Percentiles rank a stretch among this genome's conserved stretches.
phyloP scores from a whole-genome alignment of 768 basidiomycete species.

The Boletus coccyginus region DNA sequence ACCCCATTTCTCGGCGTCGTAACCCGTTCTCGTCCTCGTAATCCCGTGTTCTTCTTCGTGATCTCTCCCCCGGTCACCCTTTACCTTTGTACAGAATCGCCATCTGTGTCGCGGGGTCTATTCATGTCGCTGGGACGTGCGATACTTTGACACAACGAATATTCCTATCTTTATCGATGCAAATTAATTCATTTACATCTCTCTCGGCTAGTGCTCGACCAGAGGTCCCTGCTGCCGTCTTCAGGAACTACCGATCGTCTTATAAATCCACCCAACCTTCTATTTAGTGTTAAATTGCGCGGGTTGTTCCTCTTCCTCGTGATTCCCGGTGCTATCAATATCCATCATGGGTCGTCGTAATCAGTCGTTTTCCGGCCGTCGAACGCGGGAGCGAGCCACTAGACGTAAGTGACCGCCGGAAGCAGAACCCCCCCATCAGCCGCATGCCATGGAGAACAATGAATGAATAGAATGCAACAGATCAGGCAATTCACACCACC shows the following conservation, averaged over 20 bases:
- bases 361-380: constrained; percentile 15
- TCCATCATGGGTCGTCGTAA: constrained; percentile 3
- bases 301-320: constrained; percentile 18
- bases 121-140: constrained; percentile 9
- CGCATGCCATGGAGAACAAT: constrained; percentile 20
- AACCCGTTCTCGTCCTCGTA: constrained; percentile 5
- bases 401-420: constrained; percentile 31
- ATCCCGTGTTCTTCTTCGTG: constrained; percentile 12
- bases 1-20: constrained; percentile 6
- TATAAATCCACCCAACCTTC: constrained; percentile 28
- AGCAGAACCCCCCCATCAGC: constrained; percentile 23
- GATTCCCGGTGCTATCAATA: constrained; percentile 24
- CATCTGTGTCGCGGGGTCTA: not conserved
- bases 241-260: constrained; percentile 21
- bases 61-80: constrained; percentile 26
- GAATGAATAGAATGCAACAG: constrained; percentile 21
- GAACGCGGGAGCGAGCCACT: constrained; percentile 32
- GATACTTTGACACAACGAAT: constrained; percentile 3
- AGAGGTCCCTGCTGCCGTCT: not conserved
- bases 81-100: constrained; percentile 1
- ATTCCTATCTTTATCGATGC: constrained; percentile 20
- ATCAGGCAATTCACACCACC: constrained; percentile 12
- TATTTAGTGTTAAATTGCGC: constrained; percentile 20
- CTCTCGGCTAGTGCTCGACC: constrained; percentile 15
- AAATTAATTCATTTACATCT: constrained; percentile 23